phyloP scores from a whole-genome alignment of 2,329 filamentous ascomycete genomes.

The Didymella pomorum region DNA sequence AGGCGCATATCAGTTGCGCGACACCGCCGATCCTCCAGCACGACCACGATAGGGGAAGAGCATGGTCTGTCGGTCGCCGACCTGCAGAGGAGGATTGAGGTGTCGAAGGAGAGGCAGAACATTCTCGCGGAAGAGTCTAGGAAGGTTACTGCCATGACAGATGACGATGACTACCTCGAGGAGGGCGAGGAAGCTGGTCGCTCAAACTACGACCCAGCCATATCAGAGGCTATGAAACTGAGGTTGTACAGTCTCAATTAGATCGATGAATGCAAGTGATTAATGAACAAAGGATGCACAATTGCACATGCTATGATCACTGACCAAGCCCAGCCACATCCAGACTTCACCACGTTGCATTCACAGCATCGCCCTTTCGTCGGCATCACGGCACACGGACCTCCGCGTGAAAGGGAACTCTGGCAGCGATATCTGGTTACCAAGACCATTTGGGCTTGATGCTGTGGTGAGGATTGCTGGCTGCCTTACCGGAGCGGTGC shows the following conservation, averaged over 20 bases:
- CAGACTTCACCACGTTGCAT: background rate
- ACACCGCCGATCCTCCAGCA: slow-evolving; percentile 1
- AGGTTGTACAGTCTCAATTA: background rate
- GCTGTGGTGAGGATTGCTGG: background rate
- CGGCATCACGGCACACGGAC: background rate
- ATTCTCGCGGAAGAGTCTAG: background rate
- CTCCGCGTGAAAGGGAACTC: background rate
- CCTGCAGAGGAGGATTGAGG: slow-evolving; percentile 1
- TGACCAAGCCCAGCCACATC: background rate
- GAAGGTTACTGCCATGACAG: background rate
- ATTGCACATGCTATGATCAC: background rate
- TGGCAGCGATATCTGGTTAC: background rate
- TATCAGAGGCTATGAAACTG: background rate
- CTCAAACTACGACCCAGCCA: background rate
- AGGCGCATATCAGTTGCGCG: background rate
- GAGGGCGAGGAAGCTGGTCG: background rate
- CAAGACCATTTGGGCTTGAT: background rate
- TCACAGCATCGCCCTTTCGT: background rate
- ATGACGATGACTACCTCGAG: background rate
- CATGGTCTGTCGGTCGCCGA: background rate
- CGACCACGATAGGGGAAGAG: background rate
- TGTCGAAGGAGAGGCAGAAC: background rate
- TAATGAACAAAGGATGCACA: background rate
- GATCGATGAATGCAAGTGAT: background rate
- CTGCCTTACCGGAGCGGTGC: background rate